A percentile compares a stretch with the other conserved stretches of the same genome.
phyloP scores from a whole-genome alignment of 306 rosid species.

The Casuarina glauca region DNA sequence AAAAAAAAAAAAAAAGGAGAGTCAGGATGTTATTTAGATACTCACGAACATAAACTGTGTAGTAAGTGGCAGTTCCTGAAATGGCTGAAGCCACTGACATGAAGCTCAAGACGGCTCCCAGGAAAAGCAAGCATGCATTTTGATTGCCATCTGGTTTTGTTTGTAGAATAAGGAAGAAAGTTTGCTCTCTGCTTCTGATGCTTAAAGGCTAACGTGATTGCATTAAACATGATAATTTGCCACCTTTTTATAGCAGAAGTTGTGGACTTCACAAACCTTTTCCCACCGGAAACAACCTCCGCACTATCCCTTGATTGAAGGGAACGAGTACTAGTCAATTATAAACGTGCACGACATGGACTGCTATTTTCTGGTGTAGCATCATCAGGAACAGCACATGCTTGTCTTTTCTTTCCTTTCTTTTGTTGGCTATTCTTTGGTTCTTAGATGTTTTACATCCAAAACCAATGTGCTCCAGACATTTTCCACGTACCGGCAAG shows the following conservation, averaged over 20 bases:
- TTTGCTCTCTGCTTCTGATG: too few species aligned
- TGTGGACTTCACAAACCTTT: neutral
- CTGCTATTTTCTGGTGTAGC: too few species aligned
- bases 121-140: neutral
- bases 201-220: neutral
- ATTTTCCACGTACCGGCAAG: too few species aligned
- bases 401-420: too few species aligned
- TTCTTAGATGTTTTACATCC: too few species aligned
- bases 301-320: too few species aligned
- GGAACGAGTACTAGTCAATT: too few species aligned
- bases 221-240: neutral
- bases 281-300: too few species aligned
- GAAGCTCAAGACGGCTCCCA: neutral
- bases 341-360: too few species aligned
- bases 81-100: slow-evolving; percentile 27
- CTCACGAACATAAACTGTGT: slow-evolving; percentile 29
- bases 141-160: neutral
- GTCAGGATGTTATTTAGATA: neutral
- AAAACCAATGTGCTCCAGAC: too few species aligned
- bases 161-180: neutral
- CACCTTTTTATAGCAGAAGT: neutral
- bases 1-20: neutral
- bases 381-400: too few species aligned
- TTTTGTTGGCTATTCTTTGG: too few species aligned
- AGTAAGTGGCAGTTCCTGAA: slow-evolving; percentile 38